Evolutionary conservation across 2,329 filamentous ascomycete genomes (phyloP).

Genomic region (Dryadomyces sulphureus): DNA sequence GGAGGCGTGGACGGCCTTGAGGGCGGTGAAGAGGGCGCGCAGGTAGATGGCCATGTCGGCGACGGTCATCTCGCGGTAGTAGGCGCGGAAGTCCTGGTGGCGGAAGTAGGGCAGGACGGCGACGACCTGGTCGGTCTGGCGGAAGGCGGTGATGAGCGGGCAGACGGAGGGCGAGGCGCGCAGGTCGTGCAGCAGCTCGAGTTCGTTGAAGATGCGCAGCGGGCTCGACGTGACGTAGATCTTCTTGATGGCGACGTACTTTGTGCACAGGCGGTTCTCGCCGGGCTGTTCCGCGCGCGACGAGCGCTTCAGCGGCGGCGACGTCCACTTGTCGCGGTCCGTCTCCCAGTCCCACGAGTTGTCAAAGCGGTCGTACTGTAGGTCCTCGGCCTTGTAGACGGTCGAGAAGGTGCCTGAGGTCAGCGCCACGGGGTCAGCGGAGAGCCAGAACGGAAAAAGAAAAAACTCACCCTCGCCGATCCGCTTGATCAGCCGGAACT

Average conservation of each 20-base stretch:
- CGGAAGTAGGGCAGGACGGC: slow-evolving; percentile 91
- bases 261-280: slow-evolving; percentile 30
- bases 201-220: slow-evolving; percentile 83
- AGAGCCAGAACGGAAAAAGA: background rate
- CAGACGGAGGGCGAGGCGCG: slow-evolving; percentile 74
- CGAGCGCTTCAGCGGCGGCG: slow-evolving; percentile 47
- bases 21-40: slow-evolving; percentile 70
- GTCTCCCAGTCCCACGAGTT: slow-evolving; percentile 76
- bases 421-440: too few species aligned
- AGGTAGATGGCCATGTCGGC: slow-evolving; percentile 84
- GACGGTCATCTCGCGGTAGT: slow-evolving; percentile 82
- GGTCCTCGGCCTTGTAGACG: slow-evolving; percentile 94
- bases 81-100: slow-evolving; percentile 86
- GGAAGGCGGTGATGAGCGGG: slow-evolving; percentile 93
- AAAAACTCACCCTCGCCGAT: slow-evolving; percentile 71
- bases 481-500: slow-evolving; percentile 83
- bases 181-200: slow-evolving; percentile 82
- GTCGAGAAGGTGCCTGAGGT: slow-evolving; percentile 97
- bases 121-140: slow-evolving; percentile 84
- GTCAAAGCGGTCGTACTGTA: slow-evolving; percentile 67
- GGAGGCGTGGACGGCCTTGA: slow-evolving; percentile 68
- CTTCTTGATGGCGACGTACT: slow-evolving; percentile 95
- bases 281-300: background rate
- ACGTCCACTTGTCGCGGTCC: slow-evolving; percentile 50
- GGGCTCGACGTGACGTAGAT: slow-evolving; percentile 98